phyloP scores from a whole-genome alignment of 345 rosid species.

The Rubroshorea leprosula region DNA sequence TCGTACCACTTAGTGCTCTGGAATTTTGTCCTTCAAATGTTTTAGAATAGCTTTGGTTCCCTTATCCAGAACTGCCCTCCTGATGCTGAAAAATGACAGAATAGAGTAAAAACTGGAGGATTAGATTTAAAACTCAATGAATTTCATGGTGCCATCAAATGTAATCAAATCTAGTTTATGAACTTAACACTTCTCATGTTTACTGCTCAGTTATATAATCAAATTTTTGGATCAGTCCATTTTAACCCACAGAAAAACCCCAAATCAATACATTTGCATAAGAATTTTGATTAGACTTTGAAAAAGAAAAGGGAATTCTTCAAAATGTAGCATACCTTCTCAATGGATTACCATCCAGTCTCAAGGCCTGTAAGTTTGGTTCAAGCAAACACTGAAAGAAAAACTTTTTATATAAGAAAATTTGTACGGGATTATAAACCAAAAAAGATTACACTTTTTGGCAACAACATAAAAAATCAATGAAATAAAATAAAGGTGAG shows the following conservation, averaged over 20 bases:
- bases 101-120: too few species aligned
- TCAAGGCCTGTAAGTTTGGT: conserved; percentile 63
- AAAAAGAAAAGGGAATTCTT: background rate
- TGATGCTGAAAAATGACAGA: conserved; percentile 51
- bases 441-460: background rate
- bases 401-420: background rate
- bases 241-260: too few species aligned
- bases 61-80: conserved; percentile 75
- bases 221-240: too few species aligned
- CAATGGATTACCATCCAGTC: conserved; percentile 85
- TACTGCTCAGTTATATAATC: too few species aligned
- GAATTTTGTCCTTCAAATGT: conserved; percentile 79
- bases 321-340: conserved; percentile 53
- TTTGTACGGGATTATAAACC: background rate
- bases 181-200: too few species aligned
- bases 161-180: too few species aligned
- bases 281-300: too few species aligned
- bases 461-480: background rate
- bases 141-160: too few species aligned
- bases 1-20: conserved; percentile 32
- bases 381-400: conserved; percentile 73
- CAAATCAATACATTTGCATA: too few species aligned
- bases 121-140: background rate
- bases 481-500: background rate
- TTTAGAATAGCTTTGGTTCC: conserved; percentile 81